Evolutionary conservation across 345 rosid genomes (phyloP).

Genomic region (Kernera saxatilis): DNA sequence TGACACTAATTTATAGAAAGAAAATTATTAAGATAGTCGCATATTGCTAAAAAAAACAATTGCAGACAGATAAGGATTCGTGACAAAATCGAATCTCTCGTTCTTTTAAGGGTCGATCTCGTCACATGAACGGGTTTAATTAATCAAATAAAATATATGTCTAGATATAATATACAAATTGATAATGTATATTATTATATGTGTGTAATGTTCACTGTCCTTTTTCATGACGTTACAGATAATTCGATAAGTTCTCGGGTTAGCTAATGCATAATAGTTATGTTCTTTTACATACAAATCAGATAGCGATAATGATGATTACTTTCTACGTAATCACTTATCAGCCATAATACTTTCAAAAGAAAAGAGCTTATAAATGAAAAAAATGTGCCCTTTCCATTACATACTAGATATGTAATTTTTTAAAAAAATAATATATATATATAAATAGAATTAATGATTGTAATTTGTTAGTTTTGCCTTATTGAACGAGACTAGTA

Average conservation of each 20-base stretch:
- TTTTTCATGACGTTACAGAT: conserved; percentile 16
- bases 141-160: background rate
- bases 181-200: background rate
- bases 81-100: conserved; percentile 24
- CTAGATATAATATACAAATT: background rate
- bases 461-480: background rate
- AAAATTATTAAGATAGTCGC: background rate
- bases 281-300: background rate
- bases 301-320: conserved; percentile 1
- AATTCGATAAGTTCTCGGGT: conserved; percentile 10
- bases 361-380: background rate
- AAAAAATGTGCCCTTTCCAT: background rate
- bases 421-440: background rate
- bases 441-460: background rate
- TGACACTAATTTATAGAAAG: background rate
- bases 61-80: conserved; percentile 18
- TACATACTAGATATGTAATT: background rate
- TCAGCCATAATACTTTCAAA: background rate
- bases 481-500: background rate
- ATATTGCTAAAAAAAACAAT: background rate
- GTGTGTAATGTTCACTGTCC: background rate
- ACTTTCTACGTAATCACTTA: background rate
- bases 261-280: background rate
- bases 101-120: conserved; percentile 6
- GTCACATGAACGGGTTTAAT: conserved; percentile 9